Percentiles rank a stretch among this genome's conserved stretches.
Evolutionary conservation across 2,329 filamentous ascomycete genomes (phyloP).

Genomic region (Mariannaea elegans): DNA sequence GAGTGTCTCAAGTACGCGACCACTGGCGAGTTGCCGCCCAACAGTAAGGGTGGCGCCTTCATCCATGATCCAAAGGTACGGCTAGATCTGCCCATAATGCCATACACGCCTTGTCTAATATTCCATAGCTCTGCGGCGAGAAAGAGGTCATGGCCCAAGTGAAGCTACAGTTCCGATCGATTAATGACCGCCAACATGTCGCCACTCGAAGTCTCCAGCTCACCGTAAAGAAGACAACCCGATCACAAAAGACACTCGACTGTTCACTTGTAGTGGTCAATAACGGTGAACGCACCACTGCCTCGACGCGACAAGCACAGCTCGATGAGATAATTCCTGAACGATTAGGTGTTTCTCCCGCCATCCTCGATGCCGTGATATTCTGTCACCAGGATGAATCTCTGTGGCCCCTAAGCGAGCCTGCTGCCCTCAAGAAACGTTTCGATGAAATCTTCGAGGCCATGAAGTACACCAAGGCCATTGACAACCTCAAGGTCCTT

Average conservation of each 20-base stretch:
- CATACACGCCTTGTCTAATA: conserved; percentile 11
- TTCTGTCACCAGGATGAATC: conserved; percentile 99
- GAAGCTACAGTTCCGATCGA: conserved; percentile 85
- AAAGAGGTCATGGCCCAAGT: conserved; percentile 92
- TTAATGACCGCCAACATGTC: conserved; percentile 81
- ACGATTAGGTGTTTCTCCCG: conserved; percentile 87
- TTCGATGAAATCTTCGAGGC: conserved; percentile 99
- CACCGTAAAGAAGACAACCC: conserved; percentile 81
- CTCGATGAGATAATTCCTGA: conserved; percentile 86
- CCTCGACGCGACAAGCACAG: conserved; percentile 83
- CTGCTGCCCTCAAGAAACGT: conserved; percentile 84
- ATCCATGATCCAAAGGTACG: conserved; percentile 92
- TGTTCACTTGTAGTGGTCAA: conserved; percentile 78
- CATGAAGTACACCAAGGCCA: conserved; percentile 94
- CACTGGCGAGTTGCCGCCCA: conserved; percentile 90
- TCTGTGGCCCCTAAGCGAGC: conserved; percentile 94
- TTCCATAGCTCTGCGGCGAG: conserved; percentile 74
- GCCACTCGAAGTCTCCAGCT: conserved; percentile 86
- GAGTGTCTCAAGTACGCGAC: conserved; percentile 98
- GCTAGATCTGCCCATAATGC: not conserved
- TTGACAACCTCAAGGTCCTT: conserved; percentile 90
- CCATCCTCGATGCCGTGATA: conserved; percentile 92
- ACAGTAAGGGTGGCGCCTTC: conserved; percentile 90
- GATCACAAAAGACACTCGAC: conserved; percentile 85
- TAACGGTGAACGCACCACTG: conserved; percentile 79